phyloP scores from a whole-genome alignment of 2,329 filamentous ascomycete species.

The Trichophyton rubrum region DNA sequence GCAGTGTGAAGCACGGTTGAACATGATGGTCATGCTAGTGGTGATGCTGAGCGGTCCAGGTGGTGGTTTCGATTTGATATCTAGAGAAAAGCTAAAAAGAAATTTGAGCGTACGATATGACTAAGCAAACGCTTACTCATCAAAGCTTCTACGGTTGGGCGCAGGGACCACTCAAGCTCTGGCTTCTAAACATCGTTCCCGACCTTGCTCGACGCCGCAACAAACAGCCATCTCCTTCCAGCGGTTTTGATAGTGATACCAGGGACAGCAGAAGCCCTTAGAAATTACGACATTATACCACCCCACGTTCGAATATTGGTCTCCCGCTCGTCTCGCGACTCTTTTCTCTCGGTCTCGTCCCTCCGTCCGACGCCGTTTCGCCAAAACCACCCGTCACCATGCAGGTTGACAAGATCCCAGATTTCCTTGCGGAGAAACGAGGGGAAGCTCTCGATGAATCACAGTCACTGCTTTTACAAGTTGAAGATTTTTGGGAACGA shows the following conservation, averaged over 20 bases:
- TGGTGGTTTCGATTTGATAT: not conserved
- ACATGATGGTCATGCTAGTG: not conserved
- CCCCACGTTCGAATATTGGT: too few relatives aligned
- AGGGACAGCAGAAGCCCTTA: not conserved
- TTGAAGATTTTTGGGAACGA: conserved; percentile 95
- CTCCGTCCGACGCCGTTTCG: not conserved
- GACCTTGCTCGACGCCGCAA: conserved; percentile 7
- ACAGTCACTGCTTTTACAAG: conserved; percentile 75
- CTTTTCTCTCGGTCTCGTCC: not conserved
- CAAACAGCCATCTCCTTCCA: not conserved
- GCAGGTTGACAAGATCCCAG: conserved; percentile 77
- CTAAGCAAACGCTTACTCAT: not conserved
- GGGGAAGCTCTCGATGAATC: conserved; percentile 78
- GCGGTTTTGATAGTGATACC: not conserved
- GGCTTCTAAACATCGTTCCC: conserved; percentile 11
- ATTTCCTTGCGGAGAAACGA: conserved; percentile 84
- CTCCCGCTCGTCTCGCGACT: not conserved
- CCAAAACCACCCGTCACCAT: conserved; percentile 36
- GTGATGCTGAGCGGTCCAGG: not conserved
- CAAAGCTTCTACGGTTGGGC: conserved; percentile 15
- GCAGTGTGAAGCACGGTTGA: not conserved
- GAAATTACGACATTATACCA: not conserved
- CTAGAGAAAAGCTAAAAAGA: not conserved
- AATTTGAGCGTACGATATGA: too few relatives aligned
- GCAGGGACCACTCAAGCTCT: conserved; percentile 20